Evolutionary conservation across 2,329 filamentous ascomycete species (phyloP).

Genomic region (Paraconiothyrium brasiliense): DNA sequence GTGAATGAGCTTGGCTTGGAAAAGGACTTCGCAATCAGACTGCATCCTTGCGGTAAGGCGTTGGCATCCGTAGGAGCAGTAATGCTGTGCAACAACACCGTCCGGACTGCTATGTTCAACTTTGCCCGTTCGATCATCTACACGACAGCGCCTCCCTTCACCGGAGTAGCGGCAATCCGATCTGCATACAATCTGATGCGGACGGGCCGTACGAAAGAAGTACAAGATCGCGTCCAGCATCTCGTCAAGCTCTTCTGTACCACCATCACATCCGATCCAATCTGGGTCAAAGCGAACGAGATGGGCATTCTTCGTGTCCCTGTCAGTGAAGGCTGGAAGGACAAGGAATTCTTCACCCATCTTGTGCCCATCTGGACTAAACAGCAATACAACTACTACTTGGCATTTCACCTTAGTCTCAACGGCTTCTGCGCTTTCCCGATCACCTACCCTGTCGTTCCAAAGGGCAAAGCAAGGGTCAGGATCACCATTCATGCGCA

Average conservation of each 20-base stretch:
- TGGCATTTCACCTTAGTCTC: constrained; percentile 40
- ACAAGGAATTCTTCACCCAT: constrained; percentile 11
- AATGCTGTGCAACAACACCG: constrained; percentile 27
- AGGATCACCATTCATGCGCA: no score
- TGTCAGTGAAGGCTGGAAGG: constrained; percentile 20
- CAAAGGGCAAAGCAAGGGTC: not conserved
- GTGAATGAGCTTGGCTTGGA: constrained; percentile 51
- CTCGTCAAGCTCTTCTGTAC: constrained; percentile 20
- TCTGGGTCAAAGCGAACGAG: constrained; percentile 17
- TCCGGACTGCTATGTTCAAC: constrained; percentile 17
- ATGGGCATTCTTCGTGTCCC: constrained; percentile 21
- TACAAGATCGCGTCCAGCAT: constrained; percentile 18
- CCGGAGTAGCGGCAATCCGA: constrained; percentile 47
- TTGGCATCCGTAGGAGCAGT: constrained; percentile 32
- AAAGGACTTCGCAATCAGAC: constrained; percentile 34
- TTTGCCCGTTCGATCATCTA: constrained; percentile 40
- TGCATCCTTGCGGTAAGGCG: constrained; percentile 41
- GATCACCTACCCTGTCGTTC: constrained; percentile 2
- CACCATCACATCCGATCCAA: constrained; percentile 3
- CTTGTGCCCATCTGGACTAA: constrained; percentile 17
- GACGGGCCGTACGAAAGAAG: constrained; percentile 16
- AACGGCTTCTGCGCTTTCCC: not conserved
- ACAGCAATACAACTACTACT: not conserved
- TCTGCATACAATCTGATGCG: constrained; percentile 39
- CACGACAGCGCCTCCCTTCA: constrained; percentile 45